Evolutionary conservation across 805 yeast genomes (phyloP), one percentile per base, ranked within the genome.

Genomic region (Myxozyma neotropica): DNA sequence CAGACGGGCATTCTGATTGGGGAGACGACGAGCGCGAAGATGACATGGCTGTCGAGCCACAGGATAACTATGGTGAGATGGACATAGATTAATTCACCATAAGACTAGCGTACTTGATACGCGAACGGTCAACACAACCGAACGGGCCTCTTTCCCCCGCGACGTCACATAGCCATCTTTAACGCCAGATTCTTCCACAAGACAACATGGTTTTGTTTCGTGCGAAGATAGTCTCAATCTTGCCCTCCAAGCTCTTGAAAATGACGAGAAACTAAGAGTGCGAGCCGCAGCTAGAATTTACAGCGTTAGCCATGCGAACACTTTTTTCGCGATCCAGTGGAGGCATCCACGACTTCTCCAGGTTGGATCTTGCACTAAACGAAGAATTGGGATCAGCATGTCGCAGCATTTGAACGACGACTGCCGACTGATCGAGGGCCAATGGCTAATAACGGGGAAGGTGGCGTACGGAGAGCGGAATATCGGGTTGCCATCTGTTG

Each of bases 401-500:
- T 7, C n/a, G n/a, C n/a, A n/a, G n/a, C n/a, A n/a, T n/a, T n/a
- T n/a, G n/a, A 13, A n/a, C n/a, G n/a, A n/a, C n/a, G n/a, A n/a
- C n/a, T n/a, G n/a, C n/a, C n/a, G n/a, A n/a, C n/a, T n/a, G n/a
- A n/a, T n/a, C n/a, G n/a, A n/a, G n/a, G n/a, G n/a, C n/a, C n/a
- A n/a, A n/a, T n/a, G n/a, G n/a, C n/a, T n/a, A 78, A 69, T 54
- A 75, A 76, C 17, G 75, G 71, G 65, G 47, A 79, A 75, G 3
- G 72, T 8, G 10, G 43, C 72, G 27, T 33, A 53, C 35, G 43
- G 74, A 67, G 55, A 70, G 68, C 45, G 82, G 82, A 35, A 79
- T 70, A 52, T 79, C 82, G 4, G 83, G 83, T 65, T 80, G 83
- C 83, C 83, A 80, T 67, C 83, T 71, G 68, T 80, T 80, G 71